These are phyloP conservation scores for Hortaea werneckii DNA, from an alignment of 2,329 filamentous ascomycete species.

Conservation along the genomic window DNA sequence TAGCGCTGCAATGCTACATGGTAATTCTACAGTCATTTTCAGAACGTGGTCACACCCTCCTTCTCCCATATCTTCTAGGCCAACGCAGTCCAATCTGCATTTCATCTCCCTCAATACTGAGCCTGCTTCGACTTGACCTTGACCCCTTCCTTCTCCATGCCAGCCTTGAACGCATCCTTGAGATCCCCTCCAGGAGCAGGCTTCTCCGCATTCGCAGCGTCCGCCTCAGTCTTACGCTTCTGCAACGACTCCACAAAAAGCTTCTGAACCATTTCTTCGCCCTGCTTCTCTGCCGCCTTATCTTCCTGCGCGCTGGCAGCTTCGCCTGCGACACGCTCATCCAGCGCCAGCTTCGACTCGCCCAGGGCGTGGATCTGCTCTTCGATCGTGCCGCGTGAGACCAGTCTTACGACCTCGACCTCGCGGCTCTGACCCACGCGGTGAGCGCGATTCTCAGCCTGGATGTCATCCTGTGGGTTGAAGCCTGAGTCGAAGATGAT, in stretches of 20 bases:
- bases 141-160: conserved; percentile 33
- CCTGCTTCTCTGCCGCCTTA: conserved; percentile 31
- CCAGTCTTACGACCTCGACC: conserved; percentile 80
- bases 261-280: conserved; percentile 26
- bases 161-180: conserved; percentile 32
- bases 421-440: conserved; percentile 83
- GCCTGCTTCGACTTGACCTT: conserved; percentile 25
- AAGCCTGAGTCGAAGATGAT: conserved; percentile 96
- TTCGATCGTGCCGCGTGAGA: conserved; percentile 75
- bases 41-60: no score
- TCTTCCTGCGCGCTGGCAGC: conserved; percentile 29
- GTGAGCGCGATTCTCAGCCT: conserved; percentile 94
- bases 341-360: conserved; percentile 84
- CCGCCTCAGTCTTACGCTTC: conserved; percentile 8
- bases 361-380: conserved; percentile 88
- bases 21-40: no score
- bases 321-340: conserved; percentile 59
- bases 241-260: conserved; percentile 23
- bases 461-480: conserved; percentile 96
- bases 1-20: no score
- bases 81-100: no score
- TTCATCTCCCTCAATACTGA: conserved; percentile 2
- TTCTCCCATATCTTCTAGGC: no score
- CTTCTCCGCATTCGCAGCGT: not conserved
- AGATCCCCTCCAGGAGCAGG: conserved; percentile 21